Conservation (phyloP, 306 rosid genomes). For the Dryas alaskensis region DNA sequence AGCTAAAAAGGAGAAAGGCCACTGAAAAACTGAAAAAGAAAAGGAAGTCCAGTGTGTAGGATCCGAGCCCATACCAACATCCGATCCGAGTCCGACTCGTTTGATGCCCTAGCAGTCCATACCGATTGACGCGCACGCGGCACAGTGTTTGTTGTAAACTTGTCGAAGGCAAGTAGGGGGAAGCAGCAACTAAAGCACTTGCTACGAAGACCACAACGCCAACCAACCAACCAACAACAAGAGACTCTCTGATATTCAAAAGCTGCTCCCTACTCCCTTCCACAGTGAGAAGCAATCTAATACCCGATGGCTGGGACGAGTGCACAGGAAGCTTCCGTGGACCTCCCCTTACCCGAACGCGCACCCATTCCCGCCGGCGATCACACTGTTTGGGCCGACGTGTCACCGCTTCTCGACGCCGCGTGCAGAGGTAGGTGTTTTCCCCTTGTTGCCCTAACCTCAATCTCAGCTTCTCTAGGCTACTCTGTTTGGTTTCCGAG, state of each 20-base stretch:
- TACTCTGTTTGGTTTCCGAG: conserved; percentile 22
- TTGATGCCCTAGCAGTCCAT: conserved; percentile 1
- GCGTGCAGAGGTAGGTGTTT: conserved; percentile 62
- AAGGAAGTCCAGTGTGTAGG: not conserved
- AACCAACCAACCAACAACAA: not conserved
- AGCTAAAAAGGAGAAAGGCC: no score
- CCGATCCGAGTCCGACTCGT: conserved; percentile 3
- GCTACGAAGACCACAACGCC: not conserved
- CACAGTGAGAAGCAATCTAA: not conserved
- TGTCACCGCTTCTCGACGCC: conserved; percentile 72
- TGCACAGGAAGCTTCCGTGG: conserved; percentile 31
- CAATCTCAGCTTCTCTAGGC: not conserved
- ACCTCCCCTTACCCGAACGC: conserved; percentile 30
- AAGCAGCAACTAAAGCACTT: not conserved
- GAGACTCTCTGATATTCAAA: conserved; percentile 1
- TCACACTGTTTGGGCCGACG: conserved; percentile 81
- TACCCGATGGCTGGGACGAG: conserved; percentile 20
- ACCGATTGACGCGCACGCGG: not conserved
- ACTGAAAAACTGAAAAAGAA: not conserved
- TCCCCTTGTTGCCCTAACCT: not conserved
- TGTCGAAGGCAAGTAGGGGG: not conserved
- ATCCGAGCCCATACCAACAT: not conserved
- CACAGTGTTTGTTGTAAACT: not conserved
- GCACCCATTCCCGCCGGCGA: conserved; percentile 71
- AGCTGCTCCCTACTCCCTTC: not conserved